These are phyloP conservation scores for Penicillium fimorum DNA, from an alignment of 495 filamentous ascomycete genomes.

Conservation along the genomic window DNA sequence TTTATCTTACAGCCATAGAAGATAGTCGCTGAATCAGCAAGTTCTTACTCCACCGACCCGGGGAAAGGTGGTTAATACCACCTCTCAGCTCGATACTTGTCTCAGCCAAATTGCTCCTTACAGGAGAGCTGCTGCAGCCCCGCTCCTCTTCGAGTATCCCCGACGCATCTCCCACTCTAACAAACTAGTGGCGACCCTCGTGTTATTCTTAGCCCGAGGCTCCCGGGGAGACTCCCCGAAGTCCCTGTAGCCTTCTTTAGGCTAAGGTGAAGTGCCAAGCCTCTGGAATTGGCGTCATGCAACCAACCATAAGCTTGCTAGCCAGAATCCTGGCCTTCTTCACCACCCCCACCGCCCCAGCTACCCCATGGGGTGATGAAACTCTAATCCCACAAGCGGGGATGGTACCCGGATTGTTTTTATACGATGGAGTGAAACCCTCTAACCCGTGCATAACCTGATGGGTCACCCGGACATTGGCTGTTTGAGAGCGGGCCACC, in stretches of 20 bases:
- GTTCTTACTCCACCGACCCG: too few relatives aligned
- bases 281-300: neutral
- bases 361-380: conserved; percentile 13
- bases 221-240: conserved; percentile 21
- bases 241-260: conserved; percentile 9
- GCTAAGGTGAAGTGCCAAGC: conserved; percentile 7
- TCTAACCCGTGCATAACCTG: neutral
- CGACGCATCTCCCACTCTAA: neutral
- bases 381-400: conserved; percentile 12
- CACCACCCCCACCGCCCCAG: conserved; percentile 2
- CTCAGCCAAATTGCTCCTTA: conserved; percentile 1
- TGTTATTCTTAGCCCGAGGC: conserved; percentile 11
- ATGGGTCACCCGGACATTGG: conserved; percentile 4
- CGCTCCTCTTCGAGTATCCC: conserved; percentile 5
- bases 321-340: neutral
- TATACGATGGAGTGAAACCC: conserved; percentile 4
- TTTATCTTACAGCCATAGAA: too few relatives aligned
- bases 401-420: conserved; percentile 13
- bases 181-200: neutral
- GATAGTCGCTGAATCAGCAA: neutral
- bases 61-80: neutral
- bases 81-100: neutral
- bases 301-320: neutral
- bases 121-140: conserved; percentile 8
- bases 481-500: neutral